Evolutionary conservation across 257 asterid species (phyloP).

Genomic region (Nicotiana obtusifolia): DNA sequence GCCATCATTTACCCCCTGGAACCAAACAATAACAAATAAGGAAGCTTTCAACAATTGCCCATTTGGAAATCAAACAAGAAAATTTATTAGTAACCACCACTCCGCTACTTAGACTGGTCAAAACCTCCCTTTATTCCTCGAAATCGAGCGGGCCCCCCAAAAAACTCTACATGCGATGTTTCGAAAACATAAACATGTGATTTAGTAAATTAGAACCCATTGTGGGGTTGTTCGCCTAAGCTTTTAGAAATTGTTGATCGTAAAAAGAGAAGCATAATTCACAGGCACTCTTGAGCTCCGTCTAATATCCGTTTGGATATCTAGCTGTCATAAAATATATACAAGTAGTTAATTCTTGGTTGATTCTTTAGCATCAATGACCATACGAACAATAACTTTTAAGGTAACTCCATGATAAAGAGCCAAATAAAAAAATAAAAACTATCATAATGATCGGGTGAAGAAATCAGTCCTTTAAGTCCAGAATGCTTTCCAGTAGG

Average conservation of each 20-base stretch:
- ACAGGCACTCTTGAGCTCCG: background rate
- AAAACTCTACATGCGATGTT: no score
- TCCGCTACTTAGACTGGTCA: background rate
- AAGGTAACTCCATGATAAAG: background rate
- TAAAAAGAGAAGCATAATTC: background rate
- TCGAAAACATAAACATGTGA: no score
- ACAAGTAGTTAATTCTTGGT: background rate
- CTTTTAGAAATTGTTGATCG: background rate
- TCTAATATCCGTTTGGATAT: background rate
- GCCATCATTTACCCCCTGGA: background rate
- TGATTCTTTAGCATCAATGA: background rate
- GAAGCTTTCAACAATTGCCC: background rate
- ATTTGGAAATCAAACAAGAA: background rate
- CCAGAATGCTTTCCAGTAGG: background rate
- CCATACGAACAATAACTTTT: background rate
- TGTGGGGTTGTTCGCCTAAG: background rate
- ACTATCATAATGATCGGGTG: background rate
- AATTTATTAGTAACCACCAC: background rate
- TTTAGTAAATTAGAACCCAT: no score
- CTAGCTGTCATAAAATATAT: background rate
- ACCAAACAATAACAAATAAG: background rate
- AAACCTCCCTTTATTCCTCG: no score
- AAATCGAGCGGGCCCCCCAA: no score
- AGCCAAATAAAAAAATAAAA: background rate
- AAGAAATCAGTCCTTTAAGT: background rate